Conservation (phyloP, 306 rosid species). For the Ormosia semicastrata region DNA sequence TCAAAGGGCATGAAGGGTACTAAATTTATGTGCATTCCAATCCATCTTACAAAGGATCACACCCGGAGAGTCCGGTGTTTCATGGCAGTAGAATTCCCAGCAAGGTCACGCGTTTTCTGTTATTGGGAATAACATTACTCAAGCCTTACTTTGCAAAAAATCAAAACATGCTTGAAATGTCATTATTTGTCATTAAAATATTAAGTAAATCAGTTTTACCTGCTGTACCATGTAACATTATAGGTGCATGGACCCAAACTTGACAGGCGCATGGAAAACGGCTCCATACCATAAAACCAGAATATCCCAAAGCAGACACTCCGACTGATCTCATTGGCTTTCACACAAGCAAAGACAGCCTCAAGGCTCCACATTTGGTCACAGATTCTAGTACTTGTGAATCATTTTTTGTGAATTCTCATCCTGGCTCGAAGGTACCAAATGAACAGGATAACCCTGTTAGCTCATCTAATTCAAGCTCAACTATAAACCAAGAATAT, state of each 20-base stretch:
- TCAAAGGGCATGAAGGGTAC: background rate
- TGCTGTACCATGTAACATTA: too few relatives aligned
- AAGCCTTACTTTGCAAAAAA: too few relatives aligned
- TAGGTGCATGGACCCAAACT: too few relatives aligned
- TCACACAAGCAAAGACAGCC: constrained; percentile 60
- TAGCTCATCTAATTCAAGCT: background rate
- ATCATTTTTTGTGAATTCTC: constrained; percentile 12
- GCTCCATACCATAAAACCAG: too few relatives aligned
- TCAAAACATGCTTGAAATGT: too few relatives aligned
- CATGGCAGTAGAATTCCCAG: background rate
- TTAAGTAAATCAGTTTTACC: too few relatives aligned
- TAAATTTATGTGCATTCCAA: background rate
- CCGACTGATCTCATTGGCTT: background rate
- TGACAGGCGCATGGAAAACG: too few relatives aligned
- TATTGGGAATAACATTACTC: too few relatives aligned
- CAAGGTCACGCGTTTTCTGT: background rate
- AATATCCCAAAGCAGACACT: too few relatives aligned
- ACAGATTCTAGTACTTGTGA: constrained; percentile 25
- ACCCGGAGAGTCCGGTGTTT: background rate
- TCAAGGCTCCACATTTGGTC: constrained; percentile 44
- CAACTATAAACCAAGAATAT: constrained; percentile 34
- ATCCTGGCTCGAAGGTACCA: constrained; percentile 14
- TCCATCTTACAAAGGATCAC: background rate
- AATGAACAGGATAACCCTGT: background rate
- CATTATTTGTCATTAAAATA: too few relatives aligned